phyloP scores from a whole-genome alignment of 352 stramenopile genomes.

The Phytophthora parvispora region DNA sequence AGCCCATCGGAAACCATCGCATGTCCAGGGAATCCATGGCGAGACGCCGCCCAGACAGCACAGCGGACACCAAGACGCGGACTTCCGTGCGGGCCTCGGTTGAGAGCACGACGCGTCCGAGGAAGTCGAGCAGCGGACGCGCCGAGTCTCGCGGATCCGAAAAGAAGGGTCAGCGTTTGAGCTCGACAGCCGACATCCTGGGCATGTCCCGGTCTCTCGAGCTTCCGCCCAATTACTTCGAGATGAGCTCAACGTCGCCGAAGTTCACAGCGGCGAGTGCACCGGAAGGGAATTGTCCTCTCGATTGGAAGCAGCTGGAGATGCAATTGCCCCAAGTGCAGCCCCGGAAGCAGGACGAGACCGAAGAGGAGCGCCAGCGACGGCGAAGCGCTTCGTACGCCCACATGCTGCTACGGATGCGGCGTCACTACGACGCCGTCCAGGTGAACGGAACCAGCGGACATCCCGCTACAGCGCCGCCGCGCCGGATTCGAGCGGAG shows the following conservation, averaged over 20 bases:
- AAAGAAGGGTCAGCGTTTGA: constrained; percentile 28
- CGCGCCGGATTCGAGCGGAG: constrained; percentile 24
- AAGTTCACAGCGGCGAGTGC: constrained; percentile 10
- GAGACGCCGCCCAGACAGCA: constrained; percentile 12
- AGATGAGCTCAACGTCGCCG: constrained; percentile 29
- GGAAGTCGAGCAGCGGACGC: constrained; percentile 11
- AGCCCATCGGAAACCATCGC: constrained; percentile 30
- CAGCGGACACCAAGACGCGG: constrained; percentile 2
- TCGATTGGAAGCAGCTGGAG: constrained; percentile 17
- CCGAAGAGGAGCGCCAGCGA: constrained; percentile 36
- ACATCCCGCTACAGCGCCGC: constrained; percentile 23
- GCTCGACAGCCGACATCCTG: constrained; percentile 38
- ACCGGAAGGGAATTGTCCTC: constrained; percentile 3
- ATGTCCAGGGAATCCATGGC: constrained; percentile 18
- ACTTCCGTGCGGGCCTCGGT: constrained; percentile 13
- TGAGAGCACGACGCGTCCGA: constrained; percentile 11
- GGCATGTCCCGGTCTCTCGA: constrained; percentile 29
- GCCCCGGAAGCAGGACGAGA: constrained; percentile 22
- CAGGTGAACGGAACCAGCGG: constrained; percentile 27
- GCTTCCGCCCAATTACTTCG: constrained; percentile 36
- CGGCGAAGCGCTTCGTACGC: constrained; percentile 30
- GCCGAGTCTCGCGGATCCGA: constrained; percentile 15
- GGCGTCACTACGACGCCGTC: constrained; percentile 33
- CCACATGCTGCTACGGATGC: constrained; percentile 38
- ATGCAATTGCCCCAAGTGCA: constrained; percentile 12